Evolutionary conservation across 148 eudicot species (phyloP).

Genomic region (Rhododendron simsii): DNA sequence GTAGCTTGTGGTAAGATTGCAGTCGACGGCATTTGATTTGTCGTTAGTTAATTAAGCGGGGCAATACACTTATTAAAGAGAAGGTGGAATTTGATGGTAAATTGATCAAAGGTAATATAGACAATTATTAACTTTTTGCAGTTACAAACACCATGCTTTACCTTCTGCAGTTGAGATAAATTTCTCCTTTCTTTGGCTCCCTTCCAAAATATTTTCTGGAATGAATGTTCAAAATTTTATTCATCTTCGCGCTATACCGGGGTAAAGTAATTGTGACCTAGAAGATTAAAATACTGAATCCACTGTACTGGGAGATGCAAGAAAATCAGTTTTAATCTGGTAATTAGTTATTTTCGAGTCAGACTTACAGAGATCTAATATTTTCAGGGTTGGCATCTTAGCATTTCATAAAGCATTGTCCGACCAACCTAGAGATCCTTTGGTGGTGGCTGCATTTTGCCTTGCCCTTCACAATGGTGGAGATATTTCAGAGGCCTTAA

Average conservation of each 20-base stretch:
- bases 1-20: slow-evolving; percentile 71
- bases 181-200: neutral
- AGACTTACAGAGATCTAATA: slow-evolving; percentile 2
- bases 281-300: neutral
- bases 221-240: neutral
- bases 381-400: slow-evolving; percentile 65
- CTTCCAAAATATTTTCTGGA: neutral
- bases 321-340: neutral
- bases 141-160: neutral
- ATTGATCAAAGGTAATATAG: neutral
- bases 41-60: neutral
- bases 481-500: slow-evolving; percentile 58
- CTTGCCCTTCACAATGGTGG: slow-evolving; percentile 87
- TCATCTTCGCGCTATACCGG: neutral
- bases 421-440: slow-evolving; percentile 58
- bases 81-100: neutral
- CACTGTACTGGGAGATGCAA: neutral
- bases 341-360: neutral
- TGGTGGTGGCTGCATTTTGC: slow-evolving; percentile 70
- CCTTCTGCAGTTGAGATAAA: neutral
- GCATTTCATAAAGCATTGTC: slow-evolving; percentile 76
- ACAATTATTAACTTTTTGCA: neutral
- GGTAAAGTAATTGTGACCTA: neutral
- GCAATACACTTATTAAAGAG: neutral
- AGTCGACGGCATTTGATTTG: neutral